Evolutionary conservation across 192 early-diverging fungal species (phyloP).

Genomic region (Podochytrium sp.): DNA sequence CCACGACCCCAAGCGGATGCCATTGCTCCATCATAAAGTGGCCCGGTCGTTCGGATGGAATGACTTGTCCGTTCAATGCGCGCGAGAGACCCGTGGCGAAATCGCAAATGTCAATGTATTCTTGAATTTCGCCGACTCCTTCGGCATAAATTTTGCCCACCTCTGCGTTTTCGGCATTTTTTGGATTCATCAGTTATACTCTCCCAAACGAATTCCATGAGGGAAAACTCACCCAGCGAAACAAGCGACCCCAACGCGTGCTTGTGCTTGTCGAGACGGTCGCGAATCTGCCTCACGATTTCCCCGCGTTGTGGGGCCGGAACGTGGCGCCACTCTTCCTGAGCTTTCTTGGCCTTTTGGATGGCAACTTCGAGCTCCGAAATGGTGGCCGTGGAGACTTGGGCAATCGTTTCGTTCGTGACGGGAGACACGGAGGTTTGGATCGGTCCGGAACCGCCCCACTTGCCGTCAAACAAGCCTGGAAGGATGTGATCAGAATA

Average conservation of each 20-base stretch:
- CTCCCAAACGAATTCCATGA: neutral
- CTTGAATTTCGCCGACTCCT: constrained; percentile 92
- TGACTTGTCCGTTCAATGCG: constrained; percentile 76
- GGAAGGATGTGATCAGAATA: neutral
- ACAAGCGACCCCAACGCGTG: constrained; percentile 85
- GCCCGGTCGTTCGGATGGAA: constrained; percentile 89
- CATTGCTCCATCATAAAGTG: constrained; percentile 96
- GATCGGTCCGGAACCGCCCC: constrained; percentile 47
- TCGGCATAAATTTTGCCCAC: constrained; percentile 96
- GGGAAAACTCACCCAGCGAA: constrained; percentile 51
- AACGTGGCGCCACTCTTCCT: constrained; percentile 59
- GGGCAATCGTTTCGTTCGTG: constrained; percentile 84
- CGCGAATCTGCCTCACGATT: constrained; percentile 87
- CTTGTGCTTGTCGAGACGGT: constrained; percentile 74
- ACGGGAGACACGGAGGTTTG: constrained; percentile 55
- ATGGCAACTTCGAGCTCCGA: constrained; percentile 65
- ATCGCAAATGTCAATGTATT: constrained; percentile 95
- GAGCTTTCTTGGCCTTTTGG: constrained; percentile 59
- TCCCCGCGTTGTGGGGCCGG: constrained; percentile 90
- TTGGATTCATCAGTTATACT: no score
- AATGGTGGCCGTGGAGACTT: constrained; percentile 69
- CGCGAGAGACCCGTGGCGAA: constrained; percentile 87
- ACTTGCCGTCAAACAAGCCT: constrained; percentile 50
- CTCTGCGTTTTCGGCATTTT: constrained; percentile 49
- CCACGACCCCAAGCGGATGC: constrained; percentile 91